A percentile compares a stretch with the other conserved stretches of the same genome.
Conservation (phyloP, 257 asterid species). For the Solanum corneliomulleri region DNA sequence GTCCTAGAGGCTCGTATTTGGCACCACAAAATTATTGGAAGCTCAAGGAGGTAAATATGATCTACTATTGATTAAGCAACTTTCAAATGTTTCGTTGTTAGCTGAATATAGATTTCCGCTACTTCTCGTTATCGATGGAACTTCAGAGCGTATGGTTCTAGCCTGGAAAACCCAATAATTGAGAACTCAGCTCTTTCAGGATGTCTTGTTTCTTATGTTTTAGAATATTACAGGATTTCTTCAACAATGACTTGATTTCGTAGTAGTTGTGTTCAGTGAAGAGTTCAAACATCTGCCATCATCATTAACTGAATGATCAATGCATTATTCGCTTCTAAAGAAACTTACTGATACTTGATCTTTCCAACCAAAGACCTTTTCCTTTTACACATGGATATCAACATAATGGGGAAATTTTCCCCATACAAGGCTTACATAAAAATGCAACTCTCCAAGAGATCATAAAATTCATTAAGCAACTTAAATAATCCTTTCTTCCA, state of each 20-base stretch:
- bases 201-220: background rate
- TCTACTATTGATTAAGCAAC: background rate
- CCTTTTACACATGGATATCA: background rate
- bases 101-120: background rate
- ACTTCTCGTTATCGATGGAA: background rate
- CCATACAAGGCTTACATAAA: background rate
- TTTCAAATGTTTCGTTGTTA: background rate
- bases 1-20: background rate
- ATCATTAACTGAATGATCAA: background rate
- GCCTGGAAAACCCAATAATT: background rate
- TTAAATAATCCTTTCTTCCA: background rate
- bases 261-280: background rate
- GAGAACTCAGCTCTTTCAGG: background rate
- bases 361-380: background rate
- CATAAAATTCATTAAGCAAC: background rate
- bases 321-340: background rate
- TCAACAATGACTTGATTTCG: background rate
- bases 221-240: background rate
- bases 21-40: background rate
- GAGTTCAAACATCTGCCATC: background rate
- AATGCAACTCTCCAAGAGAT: background rate
- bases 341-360: background rate
- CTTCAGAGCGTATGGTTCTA: background rate
- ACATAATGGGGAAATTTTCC: background rate
- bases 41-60: background rate